Evolutionary conservation across 345 rosid genomes (phyloP).

Genomic region (Boechera divaricarpa): DNA sequence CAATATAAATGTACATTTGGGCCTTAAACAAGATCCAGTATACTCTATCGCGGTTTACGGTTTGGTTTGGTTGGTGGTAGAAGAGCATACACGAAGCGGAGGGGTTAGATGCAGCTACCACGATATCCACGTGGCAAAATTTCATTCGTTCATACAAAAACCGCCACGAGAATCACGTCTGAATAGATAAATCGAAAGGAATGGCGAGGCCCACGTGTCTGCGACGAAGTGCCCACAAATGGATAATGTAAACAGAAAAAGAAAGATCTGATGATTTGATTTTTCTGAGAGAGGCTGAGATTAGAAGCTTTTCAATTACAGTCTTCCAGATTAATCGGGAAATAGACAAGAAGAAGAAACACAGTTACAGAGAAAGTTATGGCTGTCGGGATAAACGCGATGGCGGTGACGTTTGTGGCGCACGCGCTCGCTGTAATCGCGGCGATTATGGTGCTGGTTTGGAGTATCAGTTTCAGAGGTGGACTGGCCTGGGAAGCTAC

Average conservation of each 20-base stretch:
- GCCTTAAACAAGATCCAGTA: constrained; percentile 12
- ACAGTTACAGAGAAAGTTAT: constrained; percentile 26
- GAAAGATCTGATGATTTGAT: background rate
- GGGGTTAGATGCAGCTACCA: constrained; percentile 10
- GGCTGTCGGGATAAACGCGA: constrained; percentile 61
- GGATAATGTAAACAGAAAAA: constrained; percentile 8
- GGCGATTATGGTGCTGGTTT: constrained; percentile 73
- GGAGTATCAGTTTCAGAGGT: constrained; percentile 78
- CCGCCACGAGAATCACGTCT: background rate
- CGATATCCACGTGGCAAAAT: constrained; percentile 18
- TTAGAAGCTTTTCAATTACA: background rate
- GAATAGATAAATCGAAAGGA: background rate
- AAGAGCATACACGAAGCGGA: background rate
- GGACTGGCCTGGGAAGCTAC: constrained; percentile 92
- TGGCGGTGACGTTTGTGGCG: constrained; percentile 59
- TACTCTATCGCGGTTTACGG: background rate
- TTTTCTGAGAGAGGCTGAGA: background rate
- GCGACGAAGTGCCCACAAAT: constrained; percentile 1
- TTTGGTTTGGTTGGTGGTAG: constrained; percentile 3
- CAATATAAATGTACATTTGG: background rate
- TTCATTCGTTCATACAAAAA: background rate
- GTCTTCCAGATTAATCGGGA: constrained; percentile 23
- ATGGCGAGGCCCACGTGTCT: constrained; percentile 17
- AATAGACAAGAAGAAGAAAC: constrained; percentile 18
- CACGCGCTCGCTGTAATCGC: constrained; percentile 70